Evolutionary conservation across 2,329 filamentous ascomycete genomes (phyloP).

Genomic region (Hypomyces perniciosus): DNA sequence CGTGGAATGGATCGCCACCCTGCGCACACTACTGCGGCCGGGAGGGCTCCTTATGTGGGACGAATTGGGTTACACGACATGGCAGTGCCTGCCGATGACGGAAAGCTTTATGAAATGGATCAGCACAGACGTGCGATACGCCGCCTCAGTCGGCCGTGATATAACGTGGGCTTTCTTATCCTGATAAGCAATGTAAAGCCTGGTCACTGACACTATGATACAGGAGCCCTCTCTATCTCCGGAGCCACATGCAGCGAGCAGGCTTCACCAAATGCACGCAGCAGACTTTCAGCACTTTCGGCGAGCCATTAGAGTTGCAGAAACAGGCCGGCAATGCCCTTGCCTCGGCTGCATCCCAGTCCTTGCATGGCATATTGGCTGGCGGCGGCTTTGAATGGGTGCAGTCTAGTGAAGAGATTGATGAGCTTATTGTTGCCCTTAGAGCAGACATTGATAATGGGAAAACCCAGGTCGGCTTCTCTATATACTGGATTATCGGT

Average conservation of each 20-base stretch:
- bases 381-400: background rate
- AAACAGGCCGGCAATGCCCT: background rate
- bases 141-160: background rate
- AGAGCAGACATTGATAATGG: background rate
- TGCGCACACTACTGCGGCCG: conserved; percentile 10
- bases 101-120: background rate
- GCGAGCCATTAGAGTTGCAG: background rate
- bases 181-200: background rate
- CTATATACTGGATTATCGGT: background rate
- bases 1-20: too few relatives aligned
- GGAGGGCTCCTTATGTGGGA: conserved; percentile 16
- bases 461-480: background rate
- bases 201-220: background rate
- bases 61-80: conserved; percentile 4
- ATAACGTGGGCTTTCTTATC: background rate
- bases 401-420: background rate
- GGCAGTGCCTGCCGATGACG: background rate
- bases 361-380: background rate
- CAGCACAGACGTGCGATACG: background rate
- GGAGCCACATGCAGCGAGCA: background rate
- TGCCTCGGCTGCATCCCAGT: background rate
- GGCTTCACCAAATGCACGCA: background rate
- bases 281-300: background rate
- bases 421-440: background rate
- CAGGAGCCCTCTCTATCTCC: background rate